Base-by-base conservation (phyloP, 805 yeast genomes). In the Yarrowia keelungensis region DNA sequence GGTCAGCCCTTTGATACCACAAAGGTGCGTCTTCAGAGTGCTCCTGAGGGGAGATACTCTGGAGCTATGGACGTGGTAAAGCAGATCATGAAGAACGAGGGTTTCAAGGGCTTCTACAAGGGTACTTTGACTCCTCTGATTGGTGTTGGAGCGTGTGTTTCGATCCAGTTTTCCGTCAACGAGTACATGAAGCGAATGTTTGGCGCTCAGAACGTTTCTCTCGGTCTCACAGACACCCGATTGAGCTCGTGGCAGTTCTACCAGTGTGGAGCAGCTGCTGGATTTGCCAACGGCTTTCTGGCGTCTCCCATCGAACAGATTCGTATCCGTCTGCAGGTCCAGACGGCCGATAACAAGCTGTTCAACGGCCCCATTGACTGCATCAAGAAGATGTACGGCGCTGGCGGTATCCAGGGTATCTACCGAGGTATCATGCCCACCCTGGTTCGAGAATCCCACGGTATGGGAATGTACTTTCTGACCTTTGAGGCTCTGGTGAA, bases 1-100 rank as follows among this genome's bases (percentile, higher is more conserved):
- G 99, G 99, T 32, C 98, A 95, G 79, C 98, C 98, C 8, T 94
- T 94, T 75, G 98, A 93, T 77, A 91, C 97, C 10, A 91, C 95
- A 54, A 94, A 94, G 79, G 98, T 95, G 22, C 83, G 99, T 66
- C 82, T 95, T 59, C 98, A 95, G 76, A 89, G 96, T 1, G 92
- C 93, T 0, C 87, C 92, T 2, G 87, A 87, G 42, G 95, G 97
- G 5, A 83, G 85, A 16, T 90, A 89, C 74, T 79, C 79, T 22
- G 91, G 92, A 1, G 89, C 97, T 0, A 73, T 86, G 69, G 97
- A 92, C 73, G 97, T 92, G 11, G 87, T 92, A 22, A 84, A 85
- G 75, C 84, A 87, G 73, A 81, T 95, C 68, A 53, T 94, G 46
- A 81, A 83, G 49, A 87, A 90, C 69, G 99, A 95, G 79, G 99